Percentiles rank a stretch among this genome's conserved stretches.
phyloP scores from a whole-genome alignment of 345 rosid species.

The Litchi chinensis region DNA sequence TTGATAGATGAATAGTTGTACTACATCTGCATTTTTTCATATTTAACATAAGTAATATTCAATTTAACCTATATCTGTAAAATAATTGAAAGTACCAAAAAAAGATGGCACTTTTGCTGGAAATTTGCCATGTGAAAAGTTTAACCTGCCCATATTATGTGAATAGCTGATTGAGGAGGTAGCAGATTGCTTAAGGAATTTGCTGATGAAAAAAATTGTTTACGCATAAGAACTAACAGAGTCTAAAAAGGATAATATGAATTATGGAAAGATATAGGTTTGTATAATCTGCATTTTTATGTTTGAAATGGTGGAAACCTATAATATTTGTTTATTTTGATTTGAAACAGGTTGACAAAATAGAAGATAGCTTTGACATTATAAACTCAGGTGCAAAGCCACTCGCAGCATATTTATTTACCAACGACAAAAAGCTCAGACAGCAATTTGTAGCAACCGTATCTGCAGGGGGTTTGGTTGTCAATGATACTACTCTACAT shows the following conservation, averaged over 20 bases:
- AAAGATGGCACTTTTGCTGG: neutral
- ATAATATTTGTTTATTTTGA: conserved; percentile 12
- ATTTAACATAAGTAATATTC: neutral
- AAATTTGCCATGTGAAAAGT: neutral
- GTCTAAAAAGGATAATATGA: neutral
- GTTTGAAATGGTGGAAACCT: neutral
- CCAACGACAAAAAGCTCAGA: conserved; percentile 69
- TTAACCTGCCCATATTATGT: neutral
- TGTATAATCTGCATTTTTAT: neutral
- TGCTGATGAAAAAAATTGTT: conserved; percentile 8
- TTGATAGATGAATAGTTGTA: neutral
- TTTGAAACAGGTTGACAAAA: conserved; percentile 59
- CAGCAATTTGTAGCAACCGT: conserved; percentile 65
- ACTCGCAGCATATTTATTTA: conserved; percentile 91
- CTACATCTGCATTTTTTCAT: neutral
- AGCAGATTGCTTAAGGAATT: neutral
- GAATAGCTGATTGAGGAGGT: neutral
- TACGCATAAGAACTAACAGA: neutral
- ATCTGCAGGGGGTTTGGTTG: conserved; percentile 80
- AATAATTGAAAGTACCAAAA: neutral
- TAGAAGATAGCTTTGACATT: conserved; percentile 77
- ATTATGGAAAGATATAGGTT: neutral
- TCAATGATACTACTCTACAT: conserved; percentile 86
- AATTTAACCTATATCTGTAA: neutral
- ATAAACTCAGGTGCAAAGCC: conserved; percentile 81